Evolutionary conservation across 163 green algal genomes (phyloP), one percentile per base, ranked within the genome.

Genomic region (Trebouxia gelatinosa): DNA sequence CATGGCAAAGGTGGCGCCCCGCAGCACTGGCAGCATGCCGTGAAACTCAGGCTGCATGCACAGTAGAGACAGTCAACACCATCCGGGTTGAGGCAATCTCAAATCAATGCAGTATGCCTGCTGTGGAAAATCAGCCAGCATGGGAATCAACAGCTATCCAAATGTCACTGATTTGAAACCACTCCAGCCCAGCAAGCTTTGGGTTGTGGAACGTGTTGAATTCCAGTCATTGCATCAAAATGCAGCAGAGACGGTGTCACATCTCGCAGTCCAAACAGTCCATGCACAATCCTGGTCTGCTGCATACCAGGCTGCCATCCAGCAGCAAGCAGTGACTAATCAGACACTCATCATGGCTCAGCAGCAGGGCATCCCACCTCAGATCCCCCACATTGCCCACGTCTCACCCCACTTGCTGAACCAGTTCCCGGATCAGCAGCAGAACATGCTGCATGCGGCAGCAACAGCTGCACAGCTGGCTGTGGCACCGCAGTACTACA

Each of bases 231-330:
- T 54, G 43, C 43, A 23, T 23, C 11, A 9, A 54, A 13, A 23
- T 9, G 43, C 43, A 54, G 13, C 43, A 54, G 43, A 54, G 43
- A 23, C 9, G 9, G 43, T 13, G 13, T 23, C 43, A 54, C 43
- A n/a, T 54, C 13, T 54, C 11, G 43, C 13, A 54, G 9, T 9
- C 43, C 9, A 13, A 54, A 54, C 43, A 54, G 43, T 9, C 13
- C 43, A 54, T 54, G 43, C 43, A 54, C 13, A 13, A 23, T 54
- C 43, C 9, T 13, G 43, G 57, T 28, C 16, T 66, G 93, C 80
- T 13, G 92, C 92, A 1, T 96, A 95, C 78, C 91, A 97, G 82
- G 92, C 92, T 1, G 92, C 92, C 7, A 83, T 97, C 57, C 83
- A 94, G 85, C 92, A 97, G 81, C 91, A 91, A 66, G 65, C 65